Conservation (phyloP, 768 basidiomycete species). For the Amanita exitialis region DNA sequence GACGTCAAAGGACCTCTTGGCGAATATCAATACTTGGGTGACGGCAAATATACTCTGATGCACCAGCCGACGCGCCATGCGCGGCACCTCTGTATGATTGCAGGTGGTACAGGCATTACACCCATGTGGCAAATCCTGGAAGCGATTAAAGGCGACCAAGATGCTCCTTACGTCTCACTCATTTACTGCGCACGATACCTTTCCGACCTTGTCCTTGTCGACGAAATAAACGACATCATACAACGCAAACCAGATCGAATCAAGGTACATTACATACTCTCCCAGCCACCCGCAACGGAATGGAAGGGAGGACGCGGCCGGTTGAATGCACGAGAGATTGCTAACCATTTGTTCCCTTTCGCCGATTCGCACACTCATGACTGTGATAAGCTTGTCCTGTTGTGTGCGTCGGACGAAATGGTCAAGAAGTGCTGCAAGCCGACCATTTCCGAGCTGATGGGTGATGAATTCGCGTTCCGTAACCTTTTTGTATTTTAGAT, state of each 20-base stretch:
- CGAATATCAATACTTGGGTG: slow-evolving; percentile 41
- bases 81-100: slow-evolving; percentile 40
- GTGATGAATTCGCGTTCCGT: not conserved
- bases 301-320: not conserved
- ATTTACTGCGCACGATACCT: slow-evolving; percentile 45
- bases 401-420: not conserved
- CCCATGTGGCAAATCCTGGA: slow-evolving; percentile 47
- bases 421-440: not conserved
- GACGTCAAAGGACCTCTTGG: slow-evolving; percentile 56
- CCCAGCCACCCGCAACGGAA: not conserved
- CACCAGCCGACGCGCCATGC: slow-evolving; percentile 23
- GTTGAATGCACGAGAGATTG: not conserved
- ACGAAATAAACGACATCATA: not conserved
- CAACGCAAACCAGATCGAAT: not conserved
- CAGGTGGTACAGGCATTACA: slow-evolving; percentile 51
- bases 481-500: not conserved
- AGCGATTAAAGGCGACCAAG: slow-evolving; percentile 66
- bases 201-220: not conserved
- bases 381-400: not conserved
- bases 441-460: slow-evolving; percentile 1
- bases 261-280: not conserved
- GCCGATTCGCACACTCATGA: not conserved
- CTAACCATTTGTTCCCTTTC: not conserved
- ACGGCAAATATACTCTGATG: slow-evolving; percentile 23
- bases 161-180: slow-evolving; percentile 73